These are phyloP conservation scores for Silene latifolia DNA, from an alignment of 148 eudicot genomes.

Conservation along the genomic window DNA sequence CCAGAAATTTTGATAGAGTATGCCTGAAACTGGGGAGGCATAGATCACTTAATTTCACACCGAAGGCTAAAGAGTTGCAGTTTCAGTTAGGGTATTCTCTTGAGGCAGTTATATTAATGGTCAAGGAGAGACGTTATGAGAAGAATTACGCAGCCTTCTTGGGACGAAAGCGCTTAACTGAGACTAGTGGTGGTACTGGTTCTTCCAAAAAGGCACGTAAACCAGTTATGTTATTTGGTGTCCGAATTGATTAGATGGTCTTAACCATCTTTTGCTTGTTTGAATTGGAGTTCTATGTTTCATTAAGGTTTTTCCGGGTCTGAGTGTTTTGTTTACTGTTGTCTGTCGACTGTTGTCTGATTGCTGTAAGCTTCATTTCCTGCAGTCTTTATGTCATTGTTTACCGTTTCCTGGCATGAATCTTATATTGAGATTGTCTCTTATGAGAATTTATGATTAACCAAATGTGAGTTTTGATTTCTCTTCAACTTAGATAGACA, in stretches of 20 bases:
- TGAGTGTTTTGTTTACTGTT: not conserved
- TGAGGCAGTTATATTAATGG: not conserved
- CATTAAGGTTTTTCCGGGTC: not conserved
- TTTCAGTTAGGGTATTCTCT: not conserved
- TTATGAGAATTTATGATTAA: not conserved
- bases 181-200: not conserved
- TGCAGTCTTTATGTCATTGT: not conserved
- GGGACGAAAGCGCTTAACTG: not conserved
- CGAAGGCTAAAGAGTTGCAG: not conserved
- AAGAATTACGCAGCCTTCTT: not conserved
- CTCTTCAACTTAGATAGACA: not conserved
- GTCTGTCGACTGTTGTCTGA: not conserved
- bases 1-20: not conserved
- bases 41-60: not conserved
- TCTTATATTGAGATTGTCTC: not conserved
- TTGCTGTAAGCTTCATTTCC: not conserved
- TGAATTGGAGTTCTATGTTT: not conserved
- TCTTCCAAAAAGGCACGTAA: not conserved
- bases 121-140: not conserved
- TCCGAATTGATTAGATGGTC: not conserved
- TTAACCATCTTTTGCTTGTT: not conserved
- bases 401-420: not conserved
- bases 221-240: constrained; percentile 18
- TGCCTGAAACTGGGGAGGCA: constrained; percentile 5
- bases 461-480: too few relatives aligned